A percentile compares a stretch with the other conserved stretches of the same genome.
Evolutionary conservation across 2,329 filamentous ascomycete species (phyloP).

Genomic region (Xylariaceae sp.): DNA sequence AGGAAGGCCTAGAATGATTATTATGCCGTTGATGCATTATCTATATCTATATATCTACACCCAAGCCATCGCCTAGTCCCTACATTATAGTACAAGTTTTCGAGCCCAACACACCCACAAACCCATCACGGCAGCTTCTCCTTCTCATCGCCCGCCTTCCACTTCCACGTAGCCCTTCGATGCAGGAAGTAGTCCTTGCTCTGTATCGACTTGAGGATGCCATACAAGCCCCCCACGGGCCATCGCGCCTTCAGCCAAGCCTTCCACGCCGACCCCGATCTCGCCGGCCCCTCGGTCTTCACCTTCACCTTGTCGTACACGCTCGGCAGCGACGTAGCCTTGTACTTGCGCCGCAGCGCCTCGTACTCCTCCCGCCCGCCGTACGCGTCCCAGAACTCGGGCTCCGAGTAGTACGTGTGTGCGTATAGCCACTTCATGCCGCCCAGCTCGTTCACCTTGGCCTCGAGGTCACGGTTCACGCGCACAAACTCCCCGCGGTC

Average conservation of each 20-base stretch:
- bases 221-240: constrained; percentile 56
- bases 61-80: no score
- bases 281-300: constrained; percentile 36
- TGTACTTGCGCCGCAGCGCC: constrained; percentile 56
- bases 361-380: constrained; percentile 57
- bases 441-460: constrained; percentile 61
- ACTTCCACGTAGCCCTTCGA: constrained; percentile 50
- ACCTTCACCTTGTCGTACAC: constrained; percentile 70
- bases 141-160: constrained; percentile 30
- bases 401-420: constrained; percentile 75
- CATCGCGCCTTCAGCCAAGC: constrained; percentile 43
- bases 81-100: no score
- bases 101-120: no score
- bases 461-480: constrained; percentile 68
- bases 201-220: constrained; percentile 54
- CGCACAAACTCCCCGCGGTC: constrained; percentile 55
- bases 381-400: constrained; percentile 66
- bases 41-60: no score
- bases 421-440: constrained; percentile 88
- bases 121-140: constrained; percentile 13
- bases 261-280: constrained; percentile 37
- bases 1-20: no score
- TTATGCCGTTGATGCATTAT: no score
- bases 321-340: constrained; percentile 56
- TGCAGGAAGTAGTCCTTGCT: constrained; percentile 54